Percentiles rank a stretch among this genome's conserved stretches.
Evolutionary conservation across 495 filamentous ascomycete genomes (phyloP).

Genomic region (Daldinia vernicosa): DNA sequence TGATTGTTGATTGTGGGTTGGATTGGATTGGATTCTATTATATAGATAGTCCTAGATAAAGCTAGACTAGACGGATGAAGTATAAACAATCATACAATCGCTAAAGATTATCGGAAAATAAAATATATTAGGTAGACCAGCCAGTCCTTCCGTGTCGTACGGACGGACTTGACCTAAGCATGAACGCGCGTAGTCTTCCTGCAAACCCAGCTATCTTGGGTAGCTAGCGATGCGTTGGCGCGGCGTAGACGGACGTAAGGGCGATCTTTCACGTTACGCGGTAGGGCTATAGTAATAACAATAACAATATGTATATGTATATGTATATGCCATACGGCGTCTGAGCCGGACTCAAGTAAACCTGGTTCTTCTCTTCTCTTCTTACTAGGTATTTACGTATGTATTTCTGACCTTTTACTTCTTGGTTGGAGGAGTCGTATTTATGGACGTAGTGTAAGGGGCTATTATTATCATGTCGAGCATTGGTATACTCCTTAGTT

Average conservation of each 20-base stretch:
- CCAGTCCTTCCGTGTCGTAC: not conserved
- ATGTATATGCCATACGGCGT: not conserved
- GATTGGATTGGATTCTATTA: not conserved
- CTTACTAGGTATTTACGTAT: not conserved
- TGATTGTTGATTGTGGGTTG: not conserved
- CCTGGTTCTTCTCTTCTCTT: not conserved
- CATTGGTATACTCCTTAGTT: too few relatives aligned
- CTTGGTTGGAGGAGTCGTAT: not conserved
- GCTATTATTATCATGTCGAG: too few relatives aligned
- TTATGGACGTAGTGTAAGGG: too few relatives aligned
- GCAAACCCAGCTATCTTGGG: too few relatives aligned
- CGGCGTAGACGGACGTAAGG: constrained; percentile 1
- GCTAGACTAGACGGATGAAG: not conserved
- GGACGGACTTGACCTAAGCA: not conserved
- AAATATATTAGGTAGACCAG: not conserved
- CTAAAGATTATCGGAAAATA: not conserved
- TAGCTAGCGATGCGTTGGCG: not conserved
- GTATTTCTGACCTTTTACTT: not conserved
- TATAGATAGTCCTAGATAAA: not conserved
- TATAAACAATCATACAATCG: too few relatives aligned
- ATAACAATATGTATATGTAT: too few relatives aligned
- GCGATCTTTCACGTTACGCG: not conserved
- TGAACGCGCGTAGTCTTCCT: not conserved
- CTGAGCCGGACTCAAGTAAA: not conserved
- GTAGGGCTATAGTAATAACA: not conserved